These are phyloP conservation scores for Pythium myriotylum DNA, from an alignment of 352 stramenopile species.

Conservation along the genomic window DNA sequence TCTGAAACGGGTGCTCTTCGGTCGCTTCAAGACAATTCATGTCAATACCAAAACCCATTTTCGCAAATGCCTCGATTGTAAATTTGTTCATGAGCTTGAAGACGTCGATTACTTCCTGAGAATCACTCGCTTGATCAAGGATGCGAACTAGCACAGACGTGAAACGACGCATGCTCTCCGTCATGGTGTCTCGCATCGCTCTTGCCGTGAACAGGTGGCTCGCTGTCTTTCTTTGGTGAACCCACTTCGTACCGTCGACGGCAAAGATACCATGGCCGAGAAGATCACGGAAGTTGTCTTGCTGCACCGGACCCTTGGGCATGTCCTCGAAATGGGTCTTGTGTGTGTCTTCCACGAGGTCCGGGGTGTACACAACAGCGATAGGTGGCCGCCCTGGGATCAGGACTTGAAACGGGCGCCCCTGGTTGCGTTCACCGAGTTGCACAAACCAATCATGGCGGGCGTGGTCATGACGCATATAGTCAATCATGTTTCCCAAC, in stretches of 20 bases:
- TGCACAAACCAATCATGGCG: slow-evolving; percentile 61
- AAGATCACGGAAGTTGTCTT: slow-evolving; percentile 16
- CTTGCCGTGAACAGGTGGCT: slow-evolving; percentile 43
- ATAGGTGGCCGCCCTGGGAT: slow-evolving; percentile 32
- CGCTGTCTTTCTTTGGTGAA: slow-evolving; percentile 51
- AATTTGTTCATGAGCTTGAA: slow-evolving; percentile 45
- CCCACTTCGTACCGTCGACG: slow-evolving; percentile 26
- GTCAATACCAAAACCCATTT: slow-evolving; percentile 45
- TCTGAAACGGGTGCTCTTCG: slow-evolving; percentile 31
- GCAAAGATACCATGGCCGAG: slow-evolving; percentile 30
- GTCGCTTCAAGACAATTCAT: slow-evolving; percentile 20
- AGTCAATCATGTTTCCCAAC: too few species aligned
- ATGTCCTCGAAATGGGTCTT: slow-evolving; percentile 28
- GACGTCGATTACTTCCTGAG: slow-evolving; percentile 32
- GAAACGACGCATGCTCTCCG: slow-evolving; percentile 29
- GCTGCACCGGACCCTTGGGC: slow-evolving; percentile 14
- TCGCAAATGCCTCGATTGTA: slow-evolving; percentile 51
- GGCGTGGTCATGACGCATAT: too few species aligned
- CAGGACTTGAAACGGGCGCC: slow-evolving; percentile 38
- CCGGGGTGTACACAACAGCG: slow-evolving; percentile 30
- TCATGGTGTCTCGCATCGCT: background rate
- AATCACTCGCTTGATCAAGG: slow-evolving; percentile 17
- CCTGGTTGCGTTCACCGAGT: slow-evolving; percentile 35
- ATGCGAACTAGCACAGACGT: slow-evolving; percentile 22
- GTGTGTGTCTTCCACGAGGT: slow-evolving; percentile 22